Evolutionary conservation across 2,329 filamentous ascomycete species (phyloP).

Genomic region (Calonectria naviculata): DNA sequence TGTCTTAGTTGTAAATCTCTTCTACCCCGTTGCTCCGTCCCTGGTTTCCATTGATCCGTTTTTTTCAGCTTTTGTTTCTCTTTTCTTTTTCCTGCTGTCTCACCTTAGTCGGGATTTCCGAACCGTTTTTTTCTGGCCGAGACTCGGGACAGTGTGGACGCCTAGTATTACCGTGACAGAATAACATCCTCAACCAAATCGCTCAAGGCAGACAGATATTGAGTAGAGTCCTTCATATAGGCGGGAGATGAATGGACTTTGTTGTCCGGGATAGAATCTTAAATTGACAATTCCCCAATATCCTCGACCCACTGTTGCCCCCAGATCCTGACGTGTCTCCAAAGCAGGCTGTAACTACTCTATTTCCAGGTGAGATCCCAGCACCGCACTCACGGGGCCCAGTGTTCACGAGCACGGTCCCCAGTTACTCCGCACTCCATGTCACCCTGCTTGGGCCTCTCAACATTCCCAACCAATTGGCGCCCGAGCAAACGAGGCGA

Average conservation of each 20-base stretch:
- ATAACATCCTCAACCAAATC: neutral
- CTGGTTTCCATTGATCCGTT: neutral
- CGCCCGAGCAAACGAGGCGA: constrained; percentile 5
- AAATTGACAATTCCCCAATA: neutral
- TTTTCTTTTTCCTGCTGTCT: neutral
- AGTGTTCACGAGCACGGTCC: neutral
- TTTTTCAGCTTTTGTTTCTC: constrained; percentile 6
- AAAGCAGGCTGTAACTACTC: neutral
- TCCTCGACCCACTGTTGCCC: neutral
- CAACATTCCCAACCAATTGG: constrained; percentile 17
- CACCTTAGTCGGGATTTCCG: neutral
- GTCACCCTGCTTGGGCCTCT: neutral
- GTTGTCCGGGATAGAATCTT: neutral
- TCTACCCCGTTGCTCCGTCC: neutral
- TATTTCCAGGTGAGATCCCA: neutral
- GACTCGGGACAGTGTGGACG: neutral
- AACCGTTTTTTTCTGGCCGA: neutral
- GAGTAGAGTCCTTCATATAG: neutral
- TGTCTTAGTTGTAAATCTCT: neutral
- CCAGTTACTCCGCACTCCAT: constrained; percentile 13
- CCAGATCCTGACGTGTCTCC: neutral
- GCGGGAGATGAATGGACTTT: neutral
- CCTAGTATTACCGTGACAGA: neutral
- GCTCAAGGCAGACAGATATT: neutral
- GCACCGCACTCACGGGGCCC: neutral